phyloP scores from a whole-genome alignment of 169 alveolate species.

The Plasmodium gaboni region DNA sequence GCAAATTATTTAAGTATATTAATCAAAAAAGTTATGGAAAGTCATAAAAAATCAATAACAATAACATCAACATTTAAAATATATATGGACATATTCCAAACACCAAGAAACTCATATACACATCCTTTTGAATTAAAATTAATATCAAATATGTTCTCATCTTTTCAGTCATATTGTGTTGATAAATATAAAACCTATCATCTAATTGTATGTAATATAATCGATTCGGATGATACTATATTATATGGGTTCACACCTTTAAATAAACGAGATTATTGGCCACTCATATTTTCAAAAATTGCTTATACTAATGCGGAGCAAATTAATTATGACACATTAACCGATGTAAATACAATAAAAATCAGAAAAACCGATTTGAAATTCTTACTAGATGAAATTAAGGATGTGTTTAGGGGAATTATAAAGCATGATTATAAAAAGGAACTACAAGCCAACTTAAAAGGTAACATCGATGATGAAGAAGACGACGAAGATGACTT shows the following conservation, averaged over 20 bases:
- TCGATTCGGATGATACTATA: constrained; percentile 47
- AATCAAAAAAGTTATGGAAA: constrained; percentile 65
- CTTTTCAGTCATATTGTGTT: constrained; percentile 58
- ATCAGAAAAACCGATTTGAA: constrained; percentile 37
- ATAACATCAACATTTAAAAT: constrained; percentile 33
- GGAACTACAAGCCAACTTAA: background rate
- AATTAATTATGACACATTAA: constrained; percentile 24
- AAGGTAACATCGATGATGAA: background rate
- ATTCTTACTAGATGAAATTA: constrained; percentile 35
- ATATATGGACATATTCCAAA: constrained; percentile 34
- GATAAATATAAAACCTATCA: constrained; percentile 69
- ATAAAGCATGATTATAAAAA: constrained; percentile 7
- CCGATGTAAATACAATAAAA: constrained; percentile 51
- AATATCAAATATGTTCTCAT: constrained; percentile 36
- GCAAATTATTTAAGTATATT: constrained; percentile 54
- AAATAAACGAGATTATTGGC: constrained; percentile 56
- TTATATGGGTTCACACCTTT: constrained; percentile 60
- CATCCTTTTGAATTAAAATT: constrained; percentile 59
- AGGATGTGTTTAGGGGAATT: constrained; percentile 42
- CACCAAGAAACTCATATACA: constrained; percentile 28
- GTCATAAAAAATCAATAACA: constrained; percentile 39
- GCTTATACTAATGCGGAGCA: constrained; percentile 42
- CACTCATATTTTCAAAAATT: constrained; percentile 31
- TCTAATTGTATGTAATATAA: constrained; percentile 48
- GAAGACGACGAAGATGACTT: constrained; percentile 1